Evolutionary conservation across 148 eudicot species (phyloP).

Genomic region (Heliosperma pusillum): DNA sequence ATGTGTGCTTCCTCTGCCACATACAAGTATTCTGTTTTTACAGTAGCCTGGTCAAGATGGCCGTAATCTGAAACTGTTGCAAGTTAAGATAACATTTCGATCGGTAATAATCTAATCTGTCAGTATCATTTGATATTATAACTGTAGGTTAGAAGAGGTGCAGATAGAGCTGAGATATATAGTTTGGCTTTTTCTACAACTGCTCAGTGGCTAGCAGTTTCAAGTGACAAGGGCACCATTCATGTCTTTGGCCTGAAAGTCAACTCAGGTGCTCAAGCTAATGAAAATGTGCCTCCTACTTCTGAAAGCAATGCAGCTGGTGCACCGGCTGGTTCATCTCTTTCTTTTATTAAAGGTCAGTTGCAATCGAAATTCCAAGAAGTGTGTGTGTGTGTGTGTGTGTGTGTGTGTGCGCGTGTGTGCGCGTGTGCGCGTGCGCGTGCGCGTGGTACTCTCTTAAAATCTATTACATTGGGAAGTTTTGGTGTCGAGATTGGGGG

Average conservation of each 20-base stretch:
- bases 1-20: neutral
- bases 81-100: neutral
- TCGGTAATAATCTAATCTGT: neutral
- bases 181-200: constrained; percentile 81
- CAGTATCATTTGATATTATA: constrained; percentile 27
- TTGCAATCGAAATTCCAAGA: neutral
- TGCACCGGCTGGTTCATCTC: constrained; percentile 53
- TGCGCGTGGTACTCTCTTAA: neutral
- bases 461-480: neutral
- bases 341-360: constrained; percentile 74
- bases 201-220: constrained; percentile 89
- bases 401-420: too few species aligned
- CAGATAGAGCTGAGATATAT: constrained; percentile 86
- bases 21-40: neutral
- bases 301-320: constrained; percentile 42
- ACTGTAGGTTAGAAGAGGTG: constrained; percentile 82
- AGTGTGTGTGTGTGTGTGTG: too few species aligned
- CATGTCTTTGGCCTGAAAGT: constrained; percentile 74
- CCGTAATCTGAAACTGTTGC: neutral
- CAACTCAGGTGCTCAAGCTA: constrained; percentile 40
- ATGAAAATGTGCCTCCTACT: constrained; percentile 38
- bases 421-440: too few species aligned
- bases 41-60: neutral
- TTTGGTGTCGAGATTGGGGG: neutral
- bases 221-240: constrained; percentile 89